Evolutionary conservation across 2,329 filamentous ascomycete genomes (phyloP).

Genomic region (Bipolaris oryzae): DNA sequence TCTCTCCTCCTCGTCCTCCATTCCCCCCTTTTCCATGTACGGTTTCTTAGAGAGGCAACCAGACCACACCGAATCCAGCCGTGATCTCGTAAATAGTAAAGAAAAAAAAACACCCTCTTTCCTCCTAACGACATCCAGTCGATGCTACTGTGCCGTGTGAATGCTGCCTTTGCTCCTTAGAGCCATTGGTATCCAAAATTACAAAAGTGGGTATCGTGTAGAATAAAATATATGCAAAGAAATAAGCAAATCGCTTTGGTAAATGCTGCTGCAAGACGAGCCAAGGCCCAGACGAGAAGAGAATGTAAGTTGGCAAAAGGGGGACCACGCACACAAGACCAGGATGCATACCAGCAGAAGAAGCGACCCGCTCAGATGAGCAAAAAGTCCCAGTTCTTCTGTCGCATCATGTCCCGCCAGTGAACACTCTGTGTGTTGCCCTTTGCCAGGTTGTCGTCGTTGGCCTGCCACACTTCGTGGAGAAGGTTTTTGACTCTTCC

Average conservation of each 20-base stretch:
- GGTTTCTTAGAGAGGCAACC: neutral
- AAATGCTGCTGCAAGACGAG: constrained; percentile 16
- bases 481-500: constrained; percentile 80
- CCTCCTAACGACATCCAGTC: constrained; percentile 35
- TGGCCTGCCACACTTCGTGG: constrained; percentile 78
- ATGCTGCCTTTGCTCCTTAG: constrained; percentile 29
- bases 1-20: neutral
- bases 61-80: constrained; percentile 14
- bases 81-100: constrained; percentile 34
- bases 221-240: constrained; percentile 46
- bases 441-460: constrained; percentile 66
- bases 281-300: constrained; percentile 23
- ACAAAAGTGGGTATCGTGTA: constrained; percentile 49
- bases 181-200: constrained; percentile 42
- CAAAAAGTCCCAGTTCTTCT: constrained; percentile 90
- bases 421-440: constrained; percentile 71
- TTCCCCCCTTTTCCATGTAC: neutral
- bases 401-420: constrained; percentile 93
- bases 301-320: constrained; percentile 28
- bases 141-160: constrained; percentile 31
- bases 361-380: constrained; percentile 67
- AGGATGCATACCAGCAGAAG: constrained; percentile 48
- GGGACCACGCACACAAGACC: constrained; percentile 31
- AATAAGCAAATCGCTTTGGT: constrained; percentile 38
- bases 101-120: constrained; percentile 13